Evolutionary conservation across 2,329 filamentous ascomycete species (phyloP).

Genomic region (Phaeosphaeriaceae sp.): DNA sequence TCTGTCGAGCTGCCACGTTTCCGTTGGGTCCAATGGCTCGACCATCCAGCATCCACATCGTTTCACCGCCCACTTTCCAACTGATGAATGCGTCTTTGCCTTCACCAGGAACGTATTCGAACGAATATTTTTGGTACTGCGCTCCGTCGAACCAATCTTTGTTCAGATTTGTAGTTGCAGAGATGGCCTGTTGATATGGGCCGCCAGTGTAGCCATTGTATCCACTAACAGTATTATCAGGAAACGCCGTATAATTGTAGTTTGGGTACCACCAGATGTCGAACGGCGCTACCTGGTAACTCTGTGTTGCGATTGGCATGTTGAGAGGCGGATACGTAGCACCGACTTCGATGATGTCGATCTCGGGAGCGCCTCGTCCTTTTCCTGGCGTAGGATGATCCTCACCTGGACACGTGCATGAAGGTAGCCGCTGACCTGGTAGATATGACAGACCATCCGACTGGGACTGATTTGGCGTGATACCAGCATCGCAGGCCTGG

Average conservation of each 20-base stretch:
- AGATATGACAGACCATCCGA: constrained; percentile 52
- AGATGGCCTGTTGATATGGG: constrained; percentile 63
- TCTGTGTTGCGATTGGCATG: constrained; percentile 56
- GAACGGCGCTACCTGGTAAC: constrained; percentile 59
- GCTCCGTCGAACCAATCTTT: constrained; percentile 63
- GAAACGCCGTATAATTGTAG: constrained; percentile 60
- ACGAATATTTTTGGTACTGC: constrained; percentile 63
- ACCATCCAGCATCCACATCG: constrained; percentile 60
- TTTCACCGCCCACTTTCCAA: constrained; percentile 61
- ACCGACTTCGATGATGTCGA: constrained; percentile 57
- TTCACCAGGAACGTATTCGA: constrained; percentile 61
- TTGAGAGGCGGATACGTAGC: constrained; percentile 50
- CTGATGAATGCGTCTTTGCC: constrained; percentile 55
- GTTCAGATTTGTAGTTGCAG: constrained; percentile 62
- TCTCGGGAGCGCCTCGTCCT: constrained; percentile 57
- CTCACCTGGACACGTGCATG: constrained; percentile 54
- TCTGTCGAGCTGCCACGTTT: constrained; percentile 57
- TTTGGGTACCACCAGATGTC: constrained; percentile 61
- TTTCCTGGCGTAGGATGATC: constrained; percentile 57
- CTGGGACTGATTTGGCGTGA: constrained; percentile 58
- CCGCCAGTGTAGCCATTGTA: constrained; percentile 63
- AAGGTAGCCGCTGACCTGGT: constrained; percentile 55
- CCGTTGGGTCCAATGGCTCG: constrained; percentile 62
- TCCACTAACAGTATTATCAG: constrained; percentile 55
- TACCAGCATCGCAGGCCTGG: constrained; percentile 58